phyloP scores from a whole-genome alignment of 345 rosid species.

The Aurinia saxatilis region DNA sequence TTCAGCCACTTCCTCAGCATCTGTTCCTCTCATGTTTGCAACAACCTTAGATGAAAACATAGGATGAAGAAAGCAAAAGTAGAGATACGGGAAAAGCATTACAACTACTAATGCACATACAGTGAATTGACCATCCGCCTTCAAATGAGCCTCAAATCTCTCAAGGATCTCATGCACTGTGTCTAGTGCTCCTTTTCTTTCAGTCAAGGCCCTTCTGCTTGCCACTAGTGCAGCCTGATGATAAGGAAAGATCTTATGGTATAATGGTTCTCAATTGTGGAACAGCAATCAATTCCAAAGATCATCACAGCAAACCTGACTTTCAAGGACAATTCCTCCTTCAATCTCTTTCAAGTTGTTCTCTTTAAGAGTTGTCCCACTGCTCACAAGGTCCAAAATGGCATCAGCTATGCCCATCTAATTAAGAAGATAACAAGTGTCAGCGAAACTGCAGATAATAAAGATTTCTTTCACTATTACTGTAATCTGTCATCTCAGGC shows the following conservation, averaged over 20 bases:
- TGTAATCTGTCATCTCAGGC: neutral
- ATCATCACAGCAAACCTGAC: constrained; percentile 54
- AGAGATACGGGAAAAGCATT: neutral
- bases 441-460: neutral
- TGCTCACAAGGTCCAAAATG: constrained; percentile 94
- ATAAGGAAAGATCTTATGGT: neutral
- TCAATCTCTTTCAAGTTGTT: constrained; percentile 96
- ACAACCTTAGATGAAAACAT: constrained; percentile 46
- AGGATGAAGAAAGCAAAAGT: neutral
- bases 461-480: neutral
- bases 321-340: constrained; percentile 81
- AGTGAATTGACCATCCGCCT: constrained; percentile 73
- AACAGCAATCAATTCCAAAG: constrained; percentile 3
- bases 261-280: neutral
- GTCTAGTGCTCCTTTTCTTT: constrained; percentile 51
- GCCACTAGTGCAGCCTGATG: constrained; percentile 84
- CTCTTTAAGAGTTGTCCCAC: constrained; percentile 85
- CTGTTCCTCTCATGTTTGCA: constrained; percentile 89
- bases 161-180: constrained; percentile 82
- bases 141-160: constrained; percentile 89
- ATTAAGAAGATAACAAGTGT: constrained; percentile 13
- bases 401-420: constrained; percentile 99
- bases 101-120: constrained; percentile 27
- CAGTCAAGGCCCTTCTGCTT: constrained; percentile 67
- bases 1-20: constrained; percentile 78